Evolutionary conservation across 2,329 filamentous ascomycete species (phyloP).

Genomic region (Colletotrichum orbiculare): DNA sequence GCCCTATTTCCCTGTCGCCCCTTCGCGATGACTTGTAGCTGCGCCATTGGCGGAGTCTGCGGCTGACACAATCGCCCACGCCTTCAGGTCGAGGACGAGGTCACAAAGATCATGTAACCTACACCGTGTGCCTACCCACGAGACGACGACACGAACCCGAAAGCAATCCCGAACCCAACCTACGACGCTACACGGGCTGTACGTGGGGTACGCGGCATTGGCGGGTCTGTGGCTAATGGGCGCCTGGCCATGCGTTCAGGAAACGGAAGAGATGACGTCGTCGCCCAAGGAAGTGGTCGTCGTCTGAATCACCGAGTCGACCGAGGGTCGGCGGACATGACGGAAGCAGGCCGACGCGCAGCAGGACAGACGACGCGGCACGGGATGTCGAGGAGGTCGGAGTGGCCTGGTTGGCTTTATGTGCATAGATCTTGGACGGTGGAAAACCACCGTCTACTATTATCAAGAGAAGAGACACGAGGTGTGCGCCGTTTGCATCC

Average conservation of each 20-base stretch:
- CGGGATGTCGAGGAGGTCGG: conserved; percentile 9
- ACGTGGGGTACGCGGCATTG: conserved; percentile 26
- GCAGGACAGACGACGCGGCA: neutral
- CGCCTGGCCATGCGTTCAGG: conserved; percentile 42
- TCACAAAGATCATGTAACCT: conserved; percentile 87
- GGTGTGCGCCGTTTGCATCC: conserved; percentile 7
- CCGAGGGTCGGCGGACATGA: conserved; percentile 3
- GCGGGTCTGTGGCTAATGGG: conserved; percentile 40
- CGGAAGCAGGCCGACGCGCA: conserved; percentile 18
- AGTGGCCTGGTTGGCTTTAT: conserved; percentile 41
- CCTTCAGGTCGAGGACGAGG: conserved; percentile 85
- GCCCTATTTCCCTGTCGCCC: neutral
- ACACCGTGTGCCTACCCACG: conserved; percentile 28
- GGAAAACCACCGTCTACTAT: conserved; percentile 54
- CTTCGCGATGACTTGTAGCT: conserved; percentile 24
- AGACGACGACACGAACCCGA: conserved; percentile 28
- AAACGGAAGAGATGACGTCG: conserved; percentile 48
- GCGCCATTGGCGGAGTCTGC: conserved; percentile 33
- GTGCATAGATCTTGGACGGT: conserved; percentile 58
- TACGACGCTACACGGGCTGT: conserved; percentile 14
- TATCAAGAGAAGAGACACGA: conserved; percentile 50
- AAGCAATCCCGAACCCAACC: conserved; percentile 11
- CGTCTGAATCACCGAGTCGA: conserved; percentile 44
- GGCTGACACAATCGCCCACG: conserved; percentile 60
- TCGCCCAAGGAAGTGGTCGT: conserved; percentile 54